Conservation (phyloP, 2,329 filamentous ascomycete genomes). For the Colletotrichum sp. region DNA sequence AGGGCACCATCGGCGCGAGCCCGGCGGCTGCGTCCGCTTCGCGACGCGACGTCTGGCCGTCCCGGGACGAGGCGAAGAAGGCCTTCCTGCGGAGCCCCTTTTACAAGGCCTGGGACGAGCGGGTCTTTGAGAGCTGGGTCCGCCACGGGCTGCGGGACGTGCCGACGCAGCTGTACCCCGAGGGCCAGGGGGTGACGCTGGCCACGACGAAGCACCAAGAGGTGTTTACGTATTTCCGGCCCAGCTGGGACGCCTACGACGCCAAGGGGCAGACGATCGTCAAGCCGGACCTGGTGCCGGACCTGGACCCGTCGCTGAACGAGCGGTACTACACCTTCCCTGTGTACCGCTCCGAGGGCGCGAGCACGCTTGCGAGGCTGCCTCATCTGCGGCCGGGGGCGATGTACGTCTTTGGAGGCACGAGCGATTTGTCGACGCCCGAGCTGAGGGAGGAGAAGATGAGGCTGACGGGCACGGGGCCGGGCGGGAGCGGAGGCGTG, state of each 20-base stretch:
- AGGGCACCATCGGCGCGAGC: constrained; percentile 35
- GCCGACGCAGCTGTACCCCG: constrained; percentile 66
- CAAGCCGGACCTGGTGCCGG: constrained; percentile 45
- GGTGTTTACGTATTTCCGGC: constrained; percentile 77
- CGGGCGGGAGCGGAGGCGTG: constrained; percentile 71
- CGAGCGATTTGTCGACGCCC: constrained; percentile 60
- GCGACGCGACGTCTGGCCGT: constrained; percentile 84
- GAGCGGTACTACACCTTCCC: constrained; percentile 45
- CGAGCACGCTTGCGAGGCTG: constrained; percentile 60
- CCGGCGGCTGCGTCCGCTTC: constrained; percentile 68
- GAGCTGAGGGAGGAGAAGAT: constrained; percentile 62
- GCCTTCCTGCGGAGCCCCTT: constrained; percentile 74
- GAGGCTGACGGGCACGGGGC: constrained; percentile 65
- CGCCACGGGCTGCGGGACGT: constrained; percentile 76
- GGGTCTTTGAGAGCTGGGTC: constrained; percentile 79
- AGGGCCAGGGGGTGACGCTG: constrained; percentile 63
- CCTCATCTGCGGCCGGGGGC: constrained; percentile 67
- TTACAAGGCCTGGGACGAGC: constrained; percentile 81
- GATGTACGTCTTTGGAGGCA: constrained; percentile 72
- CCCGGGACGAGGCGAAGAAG: constrained; percentile 69
- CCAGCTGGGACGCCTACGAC: constrained; percentile 55
- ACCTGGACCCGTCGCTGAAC: constrained; percentile 48
- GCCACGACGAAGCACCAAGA: constrained; percentile 88
- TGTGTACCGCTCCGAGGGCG: constrained; percentile 73
- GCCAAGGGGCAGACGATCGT: constrained; percentile 40